Evolutionary conservation across 345 rosid genomes (phyloP).

Genomic region (Eucalyptus decipiens): DNA sequence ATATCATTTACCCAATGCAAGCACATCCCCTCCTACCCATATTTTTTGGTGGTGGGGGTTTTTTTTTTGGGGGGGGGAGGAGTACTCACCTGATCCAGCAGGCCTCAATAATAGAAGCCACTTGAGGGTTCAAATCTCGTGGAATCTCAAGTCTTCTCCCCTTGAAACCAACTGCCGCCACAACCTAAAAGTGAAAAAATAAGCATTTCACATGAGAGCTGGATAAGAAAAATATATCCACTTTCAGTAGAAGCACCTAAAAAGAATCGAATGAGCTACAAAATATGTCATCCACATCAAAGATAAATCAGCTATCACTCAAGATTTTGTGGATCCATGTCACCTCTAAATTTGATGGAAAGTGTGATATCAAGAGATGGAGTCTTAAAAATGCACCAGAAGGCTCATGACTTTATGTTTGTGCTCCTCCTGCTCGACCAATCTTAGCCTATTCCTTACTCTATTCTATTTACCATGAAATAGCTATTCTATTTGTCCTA

Average conservation of each 20-base stretch:
- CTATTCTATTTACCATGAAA: neutral
- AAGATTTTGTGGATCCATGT: neutral
- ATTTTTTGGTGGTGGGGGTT: neutral
- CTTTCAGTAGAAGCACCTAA: neutral
- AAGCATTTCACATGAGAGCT: neutral
- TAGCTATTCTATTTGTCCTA: neutral
- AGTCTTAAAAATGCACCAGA: neutral
- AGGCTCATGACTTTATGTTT: neutral
- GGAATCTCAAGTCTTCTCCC: slow-evolving; percentile 92
- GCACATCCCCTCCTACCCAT: neutral
- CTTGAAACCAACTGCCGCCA: slow-evolving; percentile 98
- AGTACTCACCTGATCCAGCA: slow-evolving; percentile 84
- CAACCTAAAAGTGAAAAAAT: slow-evolving; percentile 47
- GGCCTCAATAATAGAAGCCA: slow-evolving; percentile 77
- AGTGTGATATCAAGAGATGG: neutral
- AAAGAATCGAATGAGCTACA: neutral
- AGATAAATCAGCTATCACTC: neutral
- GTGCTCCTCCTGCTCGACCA: neutral
- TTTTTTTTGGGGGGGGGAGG: neutral
- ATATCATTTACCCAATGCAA: neutral
- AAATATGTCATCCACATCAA: neutral
- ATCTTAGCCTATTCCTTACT: neutral
- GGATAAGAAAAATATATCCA: neutral
- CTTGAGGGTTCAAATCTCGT: slow-evolving; percentile 61
- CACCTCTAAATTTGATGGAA: neutral